A percentile compares a stretch with the other conserved stretches of the same genome.
These are phyloP conservation scores for Termitomyces sp. DNA, from an alignment of 768 basidiomycete species.

Conservation along the genomic window DNA sequence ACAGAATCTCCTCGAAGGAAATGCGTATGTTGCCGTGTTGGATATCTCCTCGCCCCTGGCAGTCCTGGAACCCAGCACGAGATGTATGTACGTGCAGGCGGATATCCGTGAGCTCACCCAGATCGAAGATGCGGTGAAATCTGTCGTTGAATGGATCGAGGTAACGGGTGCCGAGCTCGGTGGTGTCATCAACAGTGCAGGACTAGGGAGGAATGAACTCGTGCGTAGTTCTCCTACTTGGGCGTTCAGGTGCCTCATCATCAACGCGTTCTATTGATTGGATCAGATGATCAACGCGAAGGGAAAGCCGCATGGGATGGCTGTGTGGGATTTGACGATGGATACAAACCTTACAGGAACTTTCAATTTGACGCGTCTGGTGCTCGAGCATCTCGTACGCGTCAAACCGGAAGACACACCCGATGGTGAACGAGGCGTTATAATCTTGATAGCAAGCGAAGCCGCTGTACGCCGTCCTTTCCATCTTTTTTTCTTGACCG, in stretches of 20 bases:
- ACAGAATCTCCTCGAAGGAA: conserved; percentile 34
- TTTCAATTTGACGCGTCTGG: conserved; percentile 55
- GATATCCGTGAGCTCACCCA: conserved; percentile 35
- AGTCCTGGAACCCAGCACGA: conserved; percentile 15
- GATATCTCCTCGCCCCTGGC: conserved; percentile 40
- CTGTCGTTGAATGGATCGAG: conserved; percentile 34
- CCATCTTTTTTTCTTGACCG: neutral
- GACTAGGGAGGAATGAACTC: conserved; percentile 27
- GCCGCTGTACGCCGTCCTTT: conserved; percentile 37
- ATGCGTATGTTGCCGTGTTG: conserved; percentile 46
- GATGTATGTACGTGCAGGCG: conserved; percentile 33
- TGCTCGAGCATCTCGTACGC: conserved; percentile 42
- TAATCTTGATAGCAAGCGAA: conserved; percentile 52
- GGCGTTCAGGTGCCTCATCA: neutral
- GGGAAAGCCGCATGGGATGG: conserved; percentile 41
- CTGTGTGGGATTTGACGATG: conserved; percentile 47
- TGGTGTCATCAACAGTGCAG: conserved; percentile 57
- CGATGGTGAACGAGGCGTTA: conserved; percentile 53
- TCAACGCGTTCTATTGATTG: conserved; percentile 5
- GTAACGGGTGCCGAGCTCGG: conserved; percentile 43
- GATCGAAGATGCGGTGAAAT: conserved; percentile 33
- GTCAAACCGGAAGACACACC: conserved; percentile 38
- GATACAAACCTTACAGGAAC: conserved; percentile 54
- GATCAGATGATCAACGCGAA: conserved; percentile 40
- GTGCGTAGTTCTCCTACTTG: neutral